Evolutionary conservation across 1,139 yeast species (phyloP).

Genomic region (Blastobotrys petasosporus): DNA sequence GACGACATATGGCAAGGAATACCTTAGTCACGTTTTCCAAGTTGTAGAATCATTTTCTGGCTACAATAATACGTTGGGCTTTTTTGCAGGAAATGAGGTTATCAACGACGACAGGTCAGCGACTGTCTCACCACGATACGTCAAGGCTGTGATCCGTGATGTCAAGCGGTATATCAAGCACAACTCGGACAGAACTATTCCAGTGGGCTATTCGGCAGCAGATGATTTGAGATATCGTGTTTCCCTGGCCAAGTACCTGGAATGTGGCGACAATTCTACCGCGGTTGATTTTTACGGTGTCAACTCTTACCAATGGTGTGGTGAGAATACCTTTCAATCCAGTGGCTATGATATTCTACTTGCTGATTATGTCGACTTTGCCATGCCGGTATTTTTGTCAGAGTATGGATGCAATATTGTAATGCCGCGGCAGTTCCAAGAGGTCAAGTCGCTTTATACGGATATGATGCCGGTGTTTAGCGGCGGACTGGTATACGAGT

Average conservation of each 20-base stretch:
- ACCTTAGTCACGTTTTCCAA: constrained; percentile 69
- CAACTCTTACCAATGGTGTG: constrained; percentile 95
- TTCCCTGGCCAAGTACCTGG: constrained; percentile 73
- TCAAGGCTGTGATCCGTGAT: constrained; percentile 81
- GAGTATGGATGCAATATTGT: constrained; percentile 93
- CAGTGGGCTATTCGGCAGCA: constrained; percentile 96
- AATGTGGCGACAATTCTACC: constrained; percentile 59
- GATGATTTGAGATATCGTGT: constrained; percentile 76
- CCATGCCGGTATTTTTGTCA: constrained; percentile 79
- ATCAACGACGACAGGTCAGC: constrained; percentile 68
- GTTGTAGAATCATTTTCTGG: constrained; percentile 76
- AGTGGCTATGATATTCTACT: constrained; percentile 70
- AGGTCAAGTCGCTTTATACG: constrained; percentile 46
- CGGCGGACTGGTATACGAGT: constrained; percentile 92
- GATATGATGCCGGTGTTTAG: constrained; percentile 54
- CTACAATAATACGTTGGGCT: constrained; percentile 85
- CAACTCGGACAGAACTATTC: constrained; percentile 63
- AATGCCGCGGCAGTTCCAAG: constrained; percentile 73
- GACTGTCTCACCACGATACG: constrained; percentile 46
- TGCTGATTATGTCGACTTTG: constrained; percentile 50
- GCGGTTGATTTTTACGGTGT: constrained; percentile 91
- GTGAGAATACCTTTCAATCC: constrained; percentile 52
- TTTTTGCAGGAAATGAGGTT: constrained; percentile 92
- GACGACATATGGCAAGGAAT: constrained; percentile 64
- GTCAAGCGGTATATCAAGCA: constrained; percentile 63